Evolutionary conservation across 1,284 basidiomycete species (phyloP), one percentile per base, ranked within the genome.

Genomic region (Ceratobasidium sp.): DNA sequence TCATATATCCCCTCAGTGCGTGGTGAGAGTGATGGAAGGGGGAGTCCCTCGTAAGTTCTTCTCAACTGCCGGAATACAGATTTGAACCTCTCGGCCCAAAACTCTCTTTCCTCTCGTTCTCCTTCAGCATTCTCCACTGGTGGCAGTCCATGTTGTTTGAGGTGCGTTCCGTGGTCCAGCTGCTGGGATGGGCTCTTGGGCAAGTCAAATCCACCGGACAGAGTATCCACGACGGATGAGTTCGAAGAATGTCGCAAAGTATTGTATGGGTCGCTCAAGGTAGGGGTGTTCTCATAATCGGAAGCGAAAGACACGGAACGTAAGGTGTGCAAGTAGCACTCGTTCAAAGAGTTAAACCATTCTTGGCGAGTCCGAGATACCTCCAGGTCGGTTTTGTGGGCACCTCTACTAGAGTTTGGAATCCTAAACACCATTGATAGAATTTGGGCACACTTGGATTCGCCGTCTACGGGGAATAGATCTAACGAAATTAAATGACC

Each of bases 71-170:
- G 84, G 79, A 92, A 85, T 5, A 94, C 90, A 80, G 92, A 89
- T 80, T 91, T 90, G 81, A 94, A 94, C 59, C 92, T 86, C 70
- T 91, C 81, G 2, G 90, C 88, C 93, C 94, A 95, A 92, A 93
- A 95, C 2, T 90, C 91, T 0, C 93, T 87, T 81, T 94, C 92
- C 82, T 94, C 91, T 56, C 92, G 84, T 82, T 94, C 93, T 73
- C 86, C 86, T 68, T 85, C 83, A 38, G 83, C 84, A 50, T 84
- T 79, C 79, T 83, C 82, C 23, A 82, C 66, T 12, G 80, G 79
- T 71, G 84, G 81, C 13, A 82, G 71, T 9, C 65, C 59, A 13
- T 40, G 83, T 10, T 81, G 80, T 42, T 83, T 81, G 17, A 69
- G 73, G 38, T 77, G 33, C 0, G 81, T 81, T 52, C 87, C 87